A percentile compares a stretch with the other conserved stretches of the same genome.
Conservation (phyloP, 768 basidiomycete species). For the Leccinellum rugosiceps region DNA sequence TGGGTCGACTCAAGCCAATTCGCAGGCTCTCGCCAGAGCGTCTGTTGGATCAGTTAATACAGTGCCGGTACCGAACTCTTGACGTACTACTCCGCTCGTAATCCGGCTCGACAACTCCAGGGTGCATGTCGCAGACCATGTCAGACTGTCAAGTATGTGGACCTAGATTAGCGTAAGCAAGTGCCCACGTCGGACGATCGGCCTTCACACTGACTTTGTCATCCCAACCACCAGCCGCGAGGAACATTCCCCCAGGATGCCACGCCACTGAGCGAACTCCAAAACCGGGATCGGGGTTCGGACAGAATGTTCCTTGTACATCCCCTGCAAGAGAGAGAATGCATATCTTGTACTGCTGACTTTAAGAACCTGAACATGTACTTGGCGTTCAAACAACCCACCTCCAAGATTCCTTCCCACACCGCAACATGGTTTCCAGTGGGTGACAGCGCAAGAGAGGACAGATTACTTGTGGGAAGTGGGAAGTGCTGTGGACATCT, state of each 20-base stretch:
- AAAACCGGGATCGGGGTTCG: conserved; percentile 75
- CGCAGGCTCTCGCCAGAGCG: conserved; percentile 80
- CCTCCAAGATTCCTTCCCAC: conserved; percentile 87
- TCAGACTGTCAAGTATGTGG: conserved; percentile 69
- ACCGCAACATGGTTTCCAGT: conserved; percentile 71
- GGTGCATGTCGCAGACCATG: conserved; percentile 65
- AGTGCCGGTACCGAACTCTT: not conserved
- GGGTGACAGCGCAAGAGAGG: conserved; percentile 73
- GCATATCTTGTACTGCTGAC: conserved; percentile 67
- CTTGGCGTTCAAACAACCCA: conserved; percentile 28
- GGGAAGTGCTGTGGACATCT: conserved; percentile 67
- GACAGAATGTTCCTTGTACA: conserved; percentile 62
- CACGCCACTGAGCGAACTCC: conserved; percentile 78
- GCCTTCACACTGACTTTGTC: conserved; percentile 57
- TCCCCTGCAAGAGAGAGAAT: conserved; percentile 67
- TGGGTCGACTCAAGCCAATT: conserved; percentile 83
- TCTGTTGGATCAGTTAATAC: conserved; percentile 40
- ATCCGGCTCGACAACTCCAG: conserved; percentile 62
- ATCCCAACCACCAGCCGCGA: conserved; percentile 86
- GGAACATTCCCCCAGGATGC: conserved; percentile 83
- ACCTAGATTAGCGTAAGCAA: conserved; percentile 44
- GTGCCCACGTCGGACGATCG: not conserved
- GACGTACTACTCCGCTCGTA: conserved; percentile 52
- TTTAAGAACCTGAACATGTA: not conserved
- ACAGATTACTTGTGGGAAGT: conserved; percentile 67